phyloP scores from a whole-genome alignment of 768 basidiomycete genomes.

The Cystofilobasidium ferigula region DNA sequence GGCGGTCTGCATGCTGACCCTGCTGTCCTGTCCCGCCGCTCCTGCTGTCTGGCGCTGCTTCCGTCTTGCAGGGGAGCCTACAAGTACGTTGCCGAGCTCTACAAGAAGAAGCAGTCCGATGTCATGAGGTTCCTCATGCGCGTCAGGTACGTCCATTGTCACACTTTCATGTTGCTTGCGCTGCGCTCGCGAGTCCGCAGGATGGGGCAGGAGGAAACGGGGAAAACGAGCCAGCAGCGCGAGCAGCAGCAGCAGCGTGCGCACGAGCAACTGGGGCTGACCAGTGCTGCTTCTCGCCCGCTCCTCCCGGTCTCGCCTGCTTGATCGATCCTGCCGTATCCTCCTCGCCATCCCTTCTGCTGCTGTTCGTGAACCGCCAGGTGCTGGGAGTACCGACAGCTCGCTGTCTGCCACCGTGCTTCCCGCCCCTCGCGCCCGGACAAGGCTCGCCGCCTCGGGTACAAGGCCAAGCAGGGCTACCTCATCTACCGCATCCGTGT shows the following conservation, averaged over 20 bases:
- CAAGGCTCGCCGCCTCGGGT: slow-evolving; percentile 95
- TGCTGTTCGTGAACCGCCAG: slow-evolving; percentile 38
- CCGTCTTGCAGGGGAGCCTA: slow-evolving; percentile 15
- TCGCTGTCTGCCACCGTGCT: slow-evolving; percentile 96
- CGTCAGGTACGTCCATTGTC: slow-evolving; percentile 46
- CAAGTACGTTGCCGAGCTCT: slow-evolving; percentile 80
- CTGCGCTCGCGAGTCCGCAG: background rate
- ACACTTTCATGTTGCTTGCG: background rate
- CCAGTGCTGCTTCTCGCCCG: background rate
- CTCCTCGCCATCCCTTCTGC: background rate
- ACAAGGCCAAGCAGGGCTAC: slow-evolving; percentile 99
- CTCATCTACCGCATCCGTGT: slow-evolving; percentile 96
- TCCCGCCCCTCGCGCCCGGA: slow-evolving; percentile 97
- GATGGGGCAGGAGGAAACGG: too few relatives aligned
- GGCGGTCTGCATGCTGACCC: background rate
- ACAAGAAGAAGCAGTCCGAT: slow-evolving; percentile 89
- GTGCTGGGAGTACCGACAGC: slow-evolving; percentile 98
- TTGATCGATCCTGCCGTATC: background rate
- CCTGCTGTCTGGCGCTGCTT: background rate
- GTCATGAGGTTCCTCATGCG: slow-evolving; percentile 96
- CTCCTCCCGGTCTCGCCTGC: background rate
- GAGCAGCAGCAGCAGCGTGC: slow-evolving; percentile 15
- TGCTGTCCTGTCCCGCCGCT: background rate
- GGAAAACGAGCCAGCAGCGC: background rate
- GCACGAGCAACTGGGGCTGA: background rate